A percentile compares a stretch with the other conserved stretches of the same genome.
Conservation (phyloP, 2,329 filamentous ascomycete genomes). For the Anisogramma anomala region DNA sequence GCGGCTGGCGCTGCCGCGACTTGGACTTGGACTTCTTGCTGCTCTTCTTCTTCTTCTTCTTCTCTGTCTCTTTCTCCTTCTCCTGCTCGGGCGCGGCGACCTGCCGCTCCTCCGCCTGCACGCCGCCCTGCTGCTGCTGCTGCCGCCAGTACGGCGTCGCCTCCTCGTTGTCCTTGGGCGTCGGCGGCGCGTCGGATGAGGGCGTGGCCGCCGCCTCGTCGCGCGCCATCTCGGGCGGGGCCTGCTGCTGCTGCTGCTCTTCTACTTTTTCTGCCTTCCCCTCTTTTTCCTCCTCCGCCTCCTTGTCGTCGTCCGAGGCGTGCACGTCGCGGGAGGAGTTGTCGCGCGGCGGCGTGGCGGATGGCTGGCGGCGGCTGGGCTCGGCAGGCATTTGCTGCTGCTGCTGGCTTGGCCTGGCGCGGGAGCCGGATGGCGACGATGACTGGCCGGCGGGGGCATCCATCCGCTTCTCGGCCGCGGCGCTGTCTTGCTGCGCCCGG, state of each 20-base stretch:
- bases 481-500: slow-evolving; percentile 2
- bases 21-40: slow-evolving; percentile 10
- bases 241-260: slow-evolving; percentile 19
- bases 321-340: slow-evolving; percentile 3
- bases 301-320: slow-evolving; percentile 9
- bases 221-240: slow-evolving; percentile 48
- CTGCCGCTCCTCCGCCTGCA: slow-evolving; percentile 18
- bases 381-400: neutral
- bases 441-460: neutral
- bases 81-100: slow-evolving; percentile 16
- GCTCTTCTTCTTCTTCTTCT: slow-evolving; percentile 14
- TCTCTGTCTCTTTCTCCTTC: slow-evolving; percentile 16
- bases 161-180: slow-evolving; percentile 23
- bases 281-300: slow-evolving; percentile 7
- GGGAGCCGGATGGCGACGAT: neutral
- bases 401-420: slow-evolving; percentile 1
- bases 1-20: slow-evolving; percentile 7
- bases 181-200: slow-evolving; percentile 21
- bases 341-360: neutral
- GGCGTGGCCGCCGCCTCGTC: slow-evolving; percentile 39
- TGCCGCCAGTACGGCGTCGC: slow-evolving; percentile 20
- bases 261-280: slow-evolving; percentile 15
- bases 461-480: slow-evolving; percentile 11
- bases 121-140: slow-evolving; percentile 19
- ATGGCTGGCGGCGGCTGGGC: neutral